Conservation (phyloP, 1,139 yeast genomes). For the Yamadazyma atlantica region DNA sequence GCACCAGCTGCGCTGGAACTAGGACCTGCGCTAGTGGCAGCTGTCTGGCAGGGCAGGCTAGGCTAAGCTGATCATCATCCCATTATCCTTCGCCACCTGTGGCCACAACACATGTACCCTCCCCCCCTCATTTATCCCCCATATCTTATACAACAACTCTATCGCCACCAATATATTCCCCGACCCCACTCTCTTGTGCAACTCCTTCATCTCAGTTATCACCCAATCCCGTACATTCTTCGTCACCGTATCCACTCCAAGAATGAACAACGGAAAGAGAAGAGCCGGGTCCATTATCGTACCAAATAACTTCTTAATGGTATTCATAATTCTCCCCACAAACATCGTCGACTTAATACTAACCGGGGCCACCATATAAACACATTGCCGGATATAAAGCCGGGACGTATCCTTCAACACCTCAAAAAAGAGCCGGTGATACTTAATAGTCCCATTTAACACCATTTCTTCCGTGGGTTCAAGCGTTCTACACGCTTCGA, state of each 20-base stretch:
- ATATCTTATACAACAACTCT: conserved; percentile 8
- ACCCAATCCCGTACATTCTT: conserved; percentile 9
- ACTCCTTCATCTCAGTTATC: conserved; percentile 4
- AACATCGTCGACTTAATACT: conserved; percentile 7
- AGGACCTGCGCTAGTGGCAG: too few relatives aligned
- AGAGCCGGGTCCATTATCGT: conserved; percentile 10
- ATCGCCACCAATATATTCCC: conserved; percentile 12
- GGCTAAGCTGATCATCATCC: conserved; percentile 9
- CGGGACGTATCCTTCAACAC: conserved; percentile 8
- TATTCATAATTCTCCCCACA: conserved; percentile 7
- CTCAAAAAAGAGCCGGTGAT: conserved; percentile 7
- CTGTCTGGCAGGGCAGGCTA: too few relatives aligned
- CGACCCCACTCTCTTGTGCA: conserved; percentile 7
- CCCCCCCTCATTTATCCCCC: conserved; percentile 11
- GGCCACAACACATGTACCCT: conserved; percentile 12
- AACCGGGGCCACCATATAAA: conserved; percentile 8
- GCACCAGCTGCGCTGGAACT: too few relatives aligned
- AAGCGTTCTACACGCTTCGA: conserved; percentile 6
- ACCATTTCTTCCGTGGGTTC: conserved; percentile 8
- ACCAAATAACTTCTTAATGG: conserved; percentile 6
- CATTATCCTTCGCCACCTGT: conserved; percentile 8
- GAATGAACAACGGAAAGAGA: conserved; percentile 10
- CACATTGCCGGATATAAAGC: conserved; percentile 9
- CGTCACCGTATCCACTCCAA: conserved; percentile 12
- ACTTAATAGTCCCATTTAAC: conserved; percentile 2